phyloP scores from a whole-genome alignment of 345 rosid genomes.

The Populus pruinosa region DNA sequence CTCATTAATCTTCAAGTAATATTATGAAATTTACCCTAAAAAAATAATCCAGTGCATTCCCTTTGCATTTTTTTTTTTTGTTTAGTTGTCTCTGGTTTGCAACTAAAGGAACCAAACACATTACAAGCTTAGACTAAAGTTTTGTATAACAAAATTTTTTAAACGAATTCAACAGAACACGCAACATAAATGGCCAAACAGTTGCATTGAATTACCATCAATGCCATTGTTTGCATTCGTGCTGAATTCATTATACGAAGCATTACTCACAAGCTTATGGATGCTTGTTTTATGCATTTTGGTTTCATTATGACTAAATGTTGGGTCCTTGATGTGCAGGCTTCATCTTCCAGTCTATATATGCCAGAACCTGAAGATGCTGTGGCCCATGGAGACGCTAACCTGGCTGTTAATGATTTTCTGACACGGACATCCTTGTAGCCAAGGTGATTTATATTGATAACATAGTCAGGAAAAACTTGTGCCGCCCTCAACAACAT shows the following conservation, averaged over 20 bases:
- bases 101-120: not conserved
- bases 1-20: not conserved
- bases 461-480: slow-evolving; percentile 1
- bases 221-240: too few species aligned
- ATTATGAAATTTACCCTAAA: not conserved
- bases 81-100: not conserved
- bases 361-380: slow-evolving; percentile 98
- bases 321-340: slow-evolving; percentile 42
- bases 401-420: slow-evolving; percentile 88
- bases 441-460: slow-evolving; percentile 4
- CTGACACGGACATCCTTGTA: slow-evolving; percentile 47
- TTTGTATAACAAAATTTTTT: too few species aligned
- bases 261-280: not conserved
- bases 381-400: slow-evolving; percentile 86
- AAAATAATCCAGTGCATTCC: not conserved
- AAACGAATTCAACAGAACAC: too few species aligned
- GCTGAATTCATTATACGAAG: too few species aligned
- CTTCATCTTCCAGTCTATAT: slow-evolving; percentile 66
- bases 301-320: not conserved
- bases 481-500: slow-evolving; percentile 5
- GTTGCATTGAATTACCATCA: too few species aligned
- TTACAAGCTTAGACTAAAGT: not conserved
- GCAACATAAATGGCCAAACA: too few species aligned
- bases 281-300: not conserved
- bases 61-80: not conserved